Percentiles rank a stretch among this genome's conserved stretches.
These are phyloP conservation scores for Aspergillus viridinutans DNA, from an alignment of 2,329 filamentous ascomycete genomes.

Conservation along the genomic window DNA sequence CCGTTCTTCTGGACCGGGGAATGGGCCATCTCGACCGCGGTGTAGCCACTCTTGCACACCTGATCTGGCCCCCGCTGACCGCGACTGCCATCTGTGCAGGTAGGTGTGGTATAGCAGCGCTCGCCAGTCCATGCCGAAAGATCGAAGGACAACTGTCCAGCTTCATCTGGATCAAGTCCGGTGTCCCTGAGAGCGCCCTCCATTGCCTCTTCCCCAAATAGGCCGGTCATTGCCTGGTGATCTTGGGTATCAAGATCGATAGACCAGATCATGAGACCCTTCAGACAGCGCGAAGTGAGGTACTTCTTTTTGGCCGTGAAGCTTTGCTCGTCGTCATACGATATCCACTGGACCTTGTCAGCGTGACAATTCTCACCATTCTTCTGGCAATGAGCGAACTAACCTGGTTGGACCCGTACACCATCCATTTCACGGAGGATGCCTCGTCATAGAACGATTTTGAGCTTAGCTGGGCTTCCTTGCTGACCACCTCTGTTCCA, in stretches of 20 bases:
- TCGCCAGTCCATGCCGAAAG: slow-evolving; percentile 23
- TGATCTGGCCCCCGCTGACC: slow-evolving; percentile 14
- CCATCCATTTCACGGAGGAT: not conserved
- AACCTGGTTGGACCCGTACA: slow-evolving; percentile 1
- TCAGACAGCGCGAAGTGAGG: slow-evolving; percentile 23
- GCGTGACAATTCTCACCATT: not conserved
- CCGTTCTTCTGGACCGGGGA: slow-evolving; percentile 5
- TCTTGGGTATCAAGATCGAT: slow-evolving; percentile 25
- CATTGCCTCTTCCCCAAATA: slow-evolving; percentile 16
- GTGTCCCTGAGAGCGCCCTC: not conserved
- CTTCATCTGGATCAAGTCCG: not conserved
- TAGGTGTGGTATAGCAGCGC: slow-evolving; percentile 23
- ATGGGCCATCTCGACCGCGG: slow-evolving; percentile 12
- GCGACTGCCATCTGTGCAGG: slow-evolving; percentile 18
- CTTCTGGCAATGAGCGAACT: not conserved
- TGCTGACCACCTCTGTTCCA: not conserved
- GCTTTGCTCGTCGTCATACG: slow-evolving; percentile 15
- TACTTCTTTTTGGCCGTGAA: slow-evolving; percentile 21
- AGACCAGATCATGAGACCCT: slow-evolving; percentile 25
- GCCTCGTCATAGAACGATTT: slow-evolving; percentile 5
- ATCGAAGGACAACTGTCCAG: not conserved
- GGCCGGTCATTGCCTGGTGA: slow-evolving; percentile 15
- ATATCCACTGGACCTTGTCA: slow-evolving; percentile 2
- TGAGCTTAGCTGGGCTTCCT: not conserved
- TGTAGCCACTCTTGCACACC: slow-evolving; percentile 17